A percentile compares a stretch with the other conserved stretches of the same genome.
phyloP scores from a whole-genome alignment of 2,329 filamentous ascomycete genomes.

The Aspergillus aculeatus region DNA sequence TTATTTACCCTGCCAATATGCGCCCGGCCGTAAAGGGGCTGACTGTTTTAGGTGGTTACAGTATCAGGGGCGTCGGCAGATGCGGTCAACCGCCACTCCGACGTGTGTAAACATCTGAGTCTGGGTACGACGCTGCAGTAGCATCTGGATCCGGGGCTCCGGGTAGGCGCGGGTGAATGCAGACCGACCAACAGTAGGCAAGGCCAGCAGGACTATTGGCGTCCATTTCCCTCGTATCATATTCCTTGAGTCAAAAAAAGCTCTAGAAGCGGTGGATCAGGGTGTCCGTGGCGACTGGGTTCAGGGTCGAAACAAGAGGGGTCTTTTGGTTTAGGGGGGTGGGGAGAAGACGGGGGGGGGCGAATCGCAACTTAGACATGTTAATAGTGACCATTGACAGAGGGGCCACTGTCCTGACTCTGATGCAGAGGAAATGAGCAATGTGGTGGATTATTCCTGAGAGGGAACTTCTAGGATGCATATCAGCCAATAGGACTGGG shows the following conservation, averaged over 20 bases:
- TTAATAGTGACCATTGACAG: not conserved
- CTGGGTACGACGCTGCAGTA: not conserved
- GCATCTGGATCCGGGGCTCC: not conserved
- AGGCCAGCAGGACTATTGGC: slow-evolving; percentile 8
- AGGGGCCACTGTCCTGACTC: not conserved
- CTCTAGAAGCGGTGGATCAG: not conserved
- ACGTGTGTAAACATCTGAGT: not conserved
- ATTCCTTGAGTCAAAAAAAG: not conserved
- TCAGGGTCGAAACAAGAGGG: not conserved
- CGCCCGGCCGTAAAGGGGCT: not conserved
- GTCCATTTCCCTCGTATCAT: slow-evolving; percentile 25
- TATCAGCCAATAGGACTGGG: too few species aligned
- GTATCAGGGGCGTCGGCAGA: not conserved
- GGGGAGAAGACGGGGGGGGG: not conserved
- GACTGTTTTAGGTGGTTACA: not conserved
- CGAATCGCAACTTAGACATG: not conserved
- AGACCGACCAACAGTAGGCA: slow-evolving; percentile 9
- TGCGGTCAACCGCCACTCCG: not conserved
- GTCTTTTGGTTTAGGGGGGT: not conserved
- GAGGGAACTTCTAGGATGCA: too few species aligned
- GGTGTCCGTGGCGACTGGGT: not conserved
- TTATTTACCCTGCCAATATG: not conserved
- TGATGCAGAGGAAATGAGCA: too few species aligned
- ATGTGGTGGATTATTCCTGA: too few species aligned
- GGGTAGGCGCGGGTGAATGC: slow-evolving; percentile 13